phyloP scores from a whole-genome alignment of 2,329 filamentous ascomycete species.

The Fusarium veterinarium region DNA sequence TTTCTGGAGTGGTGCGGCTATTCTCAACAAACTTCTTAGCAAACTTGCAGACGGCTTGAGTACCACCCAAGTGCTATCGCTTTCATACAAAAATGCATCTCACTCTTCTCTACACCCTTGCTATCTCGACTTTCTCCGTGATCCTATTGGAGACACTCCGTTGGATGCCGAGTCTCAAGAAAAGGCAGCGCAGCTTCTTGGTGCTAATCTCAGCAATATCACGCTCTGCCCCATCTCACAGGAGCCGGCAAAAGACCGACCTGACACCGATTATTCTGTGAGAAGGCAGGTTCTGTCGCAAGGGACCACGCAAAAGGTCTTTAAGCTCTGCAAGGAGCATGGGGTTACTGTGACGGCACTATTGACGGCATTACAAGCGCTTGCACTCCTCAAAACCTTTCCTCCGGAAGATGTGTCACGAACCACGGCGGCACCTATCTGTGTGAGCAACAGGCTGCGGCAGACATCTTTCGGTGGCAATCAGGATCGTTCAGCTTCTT shows the following conservation, averaged over 20 bases:
- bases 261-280: neutral
- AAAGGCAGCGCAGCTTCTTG: constrained; percentile 4
- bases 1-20: constrained; percentile 1
- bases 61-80: neutral
- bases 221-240: neutral
- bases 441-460: constrained; percentile 1
- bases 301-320: neutral
- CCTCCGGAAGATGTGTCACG: neutral
- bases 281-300: neutral
- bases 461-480: neutral
- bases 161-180: neutral
- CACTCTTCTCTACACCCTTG: neutral
- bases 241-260: neutral
- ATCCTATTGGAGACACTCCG: neutral
- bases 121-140: neutral
- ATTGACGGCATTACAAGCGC: neutral
- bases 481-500: neutral
- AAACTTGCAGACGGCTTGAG: neutral
- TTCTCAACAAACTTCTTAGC: neutral
- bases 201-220: neutral
- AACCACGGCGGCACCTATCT: neutral
- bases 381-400: constrained; percentile 3
- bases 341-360: constrained; percentile 1
- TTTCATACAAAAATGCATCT: neutral
- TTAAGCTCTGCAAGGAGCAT: neutral